A percentile compares a stretch with the other conserved stretches of the same genome.
These are phyloP conservation scores for Trichophyton equinum DNA, from an alignment of 2,329 filamentous ascomycete genomes.

Conservation along the genomic window DNA sequence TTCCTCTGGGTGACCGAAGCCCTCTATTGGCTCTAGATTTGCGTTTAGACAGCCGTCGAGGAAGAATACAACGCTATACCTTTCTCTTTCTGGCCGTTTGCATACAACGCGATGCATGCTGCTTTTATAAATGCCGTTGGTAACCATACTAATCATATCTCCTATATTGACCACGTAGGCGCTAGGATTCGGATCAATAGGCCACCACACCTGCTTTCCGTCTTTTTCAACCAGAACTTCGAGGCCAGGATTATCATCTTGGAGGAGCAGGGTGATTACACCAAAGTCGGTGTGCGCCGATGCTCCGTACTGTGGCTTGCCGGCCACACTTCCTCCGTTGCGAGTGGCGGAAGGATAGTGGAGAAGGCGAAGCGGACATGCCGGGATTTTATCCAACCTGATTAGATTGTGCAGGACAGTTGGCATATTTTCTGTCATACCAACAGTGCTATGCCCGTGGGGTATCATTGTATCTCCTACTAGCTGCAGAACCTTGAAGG, in stretches of 20 bases:
- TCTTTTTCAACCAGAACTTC: constrained; percentile 38
- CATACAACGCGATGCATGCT: constrained; percentile 35
- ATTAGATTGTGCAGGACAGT: constrained; percentile 4
- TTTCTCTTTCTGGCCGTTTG: constrained; percentile 1
- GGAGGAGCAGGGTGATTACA: constrained; percentile 43
- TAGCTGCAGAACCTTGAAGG: neutral
- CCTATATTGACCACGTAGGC: constrained; percentile 42
- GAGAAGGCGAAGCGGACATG: constrained; percentile 1
- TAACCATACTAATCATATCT: constrained; percentile 40
- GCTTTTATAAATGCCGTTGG: constrained; percentile 29
- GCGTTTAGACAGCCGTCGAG: constrained; percentile 1
- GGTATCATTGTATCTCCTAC: neutral
- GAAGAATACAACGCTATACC: constrained; percentile 4
- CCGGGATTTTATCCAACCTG: neutral
- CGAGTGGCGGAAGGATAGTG: constrained; percentile 1
- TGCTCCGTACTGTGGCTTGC: constrained; percentile 3
- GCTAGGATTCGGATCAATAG: constrained; percentile 33
- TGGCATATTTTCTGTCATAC: neutral
- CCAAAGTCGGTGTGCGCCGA: constrained; percentile 41
- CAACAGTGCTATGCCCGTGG: neutral
- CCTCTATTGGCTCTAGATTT: neutral
- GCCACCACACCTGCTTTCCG: constrained; percentile 29
- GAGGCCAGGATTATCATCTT: constrained; percentile 40
- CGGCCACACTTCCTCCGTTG: neutral
- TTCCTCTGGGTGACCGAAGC: neutral